Evolutionary conservation across 176 grass and related monocot species (phyloP), one percentile per base, ranked within the genome.

Genomic region (Panicum miliaceum): DNA sequence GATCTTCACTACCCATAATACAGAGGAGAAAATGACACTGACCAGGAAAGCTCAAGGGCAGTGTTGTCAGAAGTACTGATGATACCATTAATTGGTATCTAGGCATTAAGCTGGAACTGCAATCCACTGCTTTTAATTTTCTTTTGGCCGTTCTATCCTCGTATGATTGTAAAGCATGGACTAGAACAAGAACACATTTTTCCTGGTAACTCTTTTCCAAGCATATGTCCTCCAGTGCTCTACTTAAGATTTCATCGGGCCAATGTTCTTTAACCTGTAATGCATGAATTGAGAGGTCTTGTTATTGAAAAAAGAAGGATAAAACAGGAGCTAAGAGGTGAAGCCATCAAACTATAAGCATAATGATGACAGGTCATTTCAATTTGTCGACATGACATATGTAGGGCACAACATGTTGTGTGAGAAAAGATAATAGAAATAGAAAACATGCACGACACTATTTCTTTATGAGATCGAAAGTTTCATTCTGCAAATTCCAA

Each of bases 71-170:
- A 89, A 98, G 91, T 87, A 95, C 86, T 76, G 96, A 95, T 65
- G 96, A 98, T 80, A 90, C 93, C 93, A 98, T 98, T 82, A 95
- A 85, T 58, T 91, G 96, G 86, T 95, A 94, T 68, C 89, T 95
- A 79, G 87, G 68, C 83, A 91, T 95, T 77, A 98, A 90, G 81
- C 84, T 88, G 80, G 87, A 93, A 77, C 85, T 84, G 78, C 72
- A 86, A 64, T 80, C 67, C 35, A 80, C 54, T 79, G 64, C 57
- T 51, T 90, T 79, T 38, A 63, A 71, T 79, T 89, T 90, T 69
- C n/a, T 79, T 78, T 90, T 61, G 8, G 37, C 64, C 65, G 82
- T 50, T 62, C 68, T 83, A 54, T 93, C 92, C 80, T 95, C 85
- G 2, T 85, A 89, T 59, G 76, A 83, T 81, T 95, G 88, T 68